Conservation (phyloP, 345 rosid species). For the Syzygium jambos region DNA sequence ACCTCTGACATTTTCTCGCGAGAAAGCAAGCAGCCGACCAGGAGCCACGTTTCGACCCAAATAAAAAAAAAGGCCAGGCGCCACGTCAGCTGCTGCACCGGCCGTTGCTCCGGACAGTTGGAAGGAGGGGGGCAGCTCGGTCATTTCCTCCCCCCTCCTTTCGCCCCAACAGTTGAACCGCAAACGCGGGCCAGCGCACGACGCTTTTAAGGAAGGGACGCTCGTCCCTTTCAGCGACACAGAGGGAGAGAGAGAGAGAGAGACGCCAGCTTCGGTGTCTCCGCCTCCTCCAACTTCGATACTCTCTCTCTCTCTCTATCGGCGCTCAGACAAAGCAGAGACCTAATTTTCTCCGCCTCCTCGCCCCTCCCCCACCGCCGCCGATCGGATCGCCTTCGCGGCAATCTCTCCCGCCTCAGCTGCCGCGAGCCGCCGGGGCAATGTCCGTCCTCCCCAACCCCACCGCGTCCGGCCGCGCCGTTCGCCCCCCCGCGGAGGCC, state of each 20-base stretch:
- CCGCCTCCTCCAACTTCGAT: conserved; percentile 11
- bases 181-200: neutral
- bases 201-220: neutral
- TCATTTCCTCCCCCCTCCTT: neutral
- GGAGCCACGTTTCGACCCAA: neutral
- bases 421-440: neutral
- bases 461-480: neutral
- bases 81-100: neutral
- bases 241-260: neutral
- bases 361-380: neutral
- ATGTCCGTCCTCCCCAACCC: conserved; percentile 24
- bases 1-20: no score
- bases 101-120: neutral
- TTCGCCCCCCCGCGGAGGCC: neutral
- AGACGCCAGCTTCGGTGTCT: conserved; percentile 21
- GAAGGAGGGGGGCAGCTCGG: neutral
- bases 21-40: neutral
- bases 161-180: neutral
- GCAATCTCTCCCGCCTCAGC: neutral
- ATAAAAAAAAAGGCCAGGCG: no score
- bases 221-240: neutral
- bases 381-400: neutral
- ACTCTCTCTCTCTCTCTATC: neutral
- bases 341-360: neutral
- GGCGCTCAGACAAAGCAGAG: neutral